phyloP scores from a whole-genome alignment of 805 yeast species.

The Kurtzmaniella fragi region DNA sequence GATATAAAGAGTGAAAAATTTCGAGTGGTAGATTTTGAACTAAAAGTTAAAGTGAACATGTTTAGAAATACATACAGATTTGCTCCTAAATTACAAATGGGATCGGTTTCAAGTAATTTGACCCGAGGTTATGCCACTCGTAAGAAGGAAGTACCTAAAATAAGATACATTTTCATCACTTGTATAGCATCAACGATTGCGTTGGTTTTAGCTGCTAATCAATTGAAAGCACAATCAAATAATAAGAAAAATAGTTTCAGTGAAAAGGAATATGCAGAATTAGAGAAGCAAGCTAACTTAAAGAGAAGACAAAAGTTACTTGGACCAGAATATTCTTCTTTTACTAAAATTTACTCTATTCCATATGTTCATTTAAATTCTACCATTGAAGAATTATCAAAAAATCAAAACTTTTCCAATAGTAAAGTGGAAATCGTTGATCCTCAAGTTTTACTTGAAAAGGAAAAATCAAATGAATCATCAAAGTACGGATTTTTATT shows the following conservation, averaged over 20 bases:
- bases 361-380: conserved; percentile 23
- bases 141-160: conserved; percentile 28
- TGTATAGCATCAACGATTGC: conserved; percentile 43
- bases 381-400: conserved; percentile 14
- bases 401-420: conserved; percentile 1
- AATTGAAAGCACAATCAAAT: conserved; percentile 15
- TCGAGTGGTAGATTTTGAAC: too few species aligned
- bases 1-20: too few species aligned
- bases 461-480: conserved; percentile 38
- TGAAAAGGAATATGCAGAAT: conserved; percentile 45
- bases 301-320: conserved; percentile 45
- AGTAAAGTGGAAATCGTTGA: conserved; percentile 41
- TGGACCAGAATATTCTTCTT: conserved; percentile 27
- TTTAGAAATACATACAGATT: too few species aligned
- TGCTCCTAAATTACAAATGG: conserved; percentile 1
- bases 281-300: conserved; percentile 46
- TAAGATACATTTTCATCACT: conserved; percentile 36
- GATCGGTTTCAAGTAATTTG: neutral
- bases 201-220: conserved; percentile 19
- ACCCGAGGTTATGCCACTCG: neutral
- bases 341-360: conserved; percentile 38
- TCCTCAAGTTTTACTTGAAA: conserved; percentile 43
- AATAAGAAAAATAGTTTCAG: conserved; percentile 32
- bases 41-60: too few species aligned
- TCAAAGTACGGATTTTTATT: conserved; percentile 51